These are phyloP conservation scores for Urochloa ruziziensis DNA, from an alignment of 176 grass and related monocot genomes.

Conservation along the genomic window DNA sequence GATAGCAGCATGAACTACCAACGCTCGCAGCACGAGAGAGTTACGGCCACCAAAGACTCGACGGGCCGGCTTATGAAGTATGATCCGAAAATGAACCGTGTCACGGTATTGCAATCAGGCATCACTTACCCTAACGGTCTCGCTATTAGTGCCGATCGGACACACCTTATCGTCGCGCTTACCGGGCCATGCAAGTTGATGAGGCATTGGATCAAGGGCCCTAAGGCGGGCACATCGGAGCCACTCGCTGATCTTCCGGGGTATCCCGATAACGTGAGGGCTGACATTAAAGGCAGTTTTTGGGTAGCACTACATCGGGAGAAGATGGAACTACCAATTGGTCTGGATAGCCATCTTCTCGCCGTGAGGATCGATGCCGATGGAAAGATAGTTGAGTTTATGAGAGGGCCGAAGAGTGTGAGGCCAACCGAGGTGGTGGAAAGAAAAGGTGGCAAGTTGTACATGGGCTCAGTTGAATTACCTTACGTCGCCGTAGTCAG, in stretches of 20 bases:
- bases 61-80: conserved; percentile 1
- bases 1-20: conserved; percentile 35
- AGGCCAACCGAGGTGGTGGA: background rate
- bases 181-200: background rate
- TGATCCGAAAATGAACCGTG: background rate
- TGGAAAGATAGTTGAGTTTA: background rate
- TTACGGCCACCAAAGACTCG: background rate
- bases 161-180: conserved; percentile 8
- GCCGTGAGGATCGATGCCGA: background rate
- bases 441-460: background rate
- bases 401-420: conserved; percentile 4
- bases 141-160: conserved; percentile 1
- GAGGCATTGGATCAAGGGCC: conserved; percentile 38
- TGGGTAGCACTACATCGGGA: conserved; percentile 34
- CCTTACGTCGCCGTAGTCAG: background rate
- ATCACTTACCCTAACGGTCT: conserved; percentile 20
- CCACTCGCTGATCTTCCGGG: conserved; percentile 36
- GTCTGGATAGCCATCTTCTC: background rate
- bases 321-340: background rate
- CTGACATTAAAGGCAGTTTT: conserved; percentile 6
- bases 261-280: conserved; percentile 48
- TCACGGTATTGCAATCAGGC: background rate
- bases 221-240: background rate
- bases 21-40: background rate
- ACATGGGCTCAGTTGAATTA: background rate